These are phyloP conservation scores for Phialocephala sp. DNA, from an alignment of 2,329 filamentous ascomycete genomes.

Conservation along the genomic window DNA sequence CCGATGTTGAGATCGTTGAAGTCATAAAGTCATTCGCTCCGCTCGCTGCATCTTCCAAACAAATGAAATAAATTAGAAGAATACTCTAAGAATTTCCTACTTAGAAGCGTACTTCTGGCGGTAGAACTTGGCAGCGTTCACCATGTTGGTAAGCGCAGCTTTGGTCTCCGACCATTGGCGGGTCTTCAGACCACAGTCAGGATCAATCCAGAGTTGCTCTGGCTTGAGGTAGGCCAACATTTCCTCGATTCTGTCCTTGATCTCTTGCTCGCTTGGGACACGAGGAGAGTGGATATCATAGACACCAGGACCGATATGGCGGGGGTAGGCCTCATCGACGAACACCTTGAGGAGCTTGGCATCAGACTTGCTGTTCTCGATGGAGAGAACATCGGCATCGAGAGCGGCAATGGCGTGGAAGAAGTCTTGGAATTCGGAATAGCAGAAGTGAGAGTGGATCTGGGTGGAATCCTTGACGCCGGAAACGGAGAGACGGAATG, in stretches of 20 bases:
- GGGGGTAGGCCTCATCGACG: constrained; percentile 94
- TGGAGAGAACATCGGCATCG: constrained; percentile 96
- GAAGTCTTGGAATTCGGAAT: constrained; percentile 99
- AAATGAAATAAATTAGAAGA: constrained; percentile 25
- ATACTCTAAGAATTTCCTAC: constrained; percentile 22
- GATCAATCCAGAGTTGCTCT: constrained; percentile 99
- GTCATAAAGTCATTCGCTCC: constrained; percentile 30
- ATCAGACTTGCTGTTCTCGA: constrained; percentile 99
- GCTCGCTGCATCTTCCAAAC: constrained; percentile 24
- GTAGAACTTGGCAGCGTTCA: constrained; percentile 97
- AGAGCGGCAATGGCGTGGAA: constrained; percentile 99
- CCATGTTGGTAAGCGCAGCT: constrained; percentile 94
- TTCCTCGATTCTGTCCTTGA: constrained; percentile 96
- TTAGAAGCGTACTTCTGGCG: constrained; percentile 76
- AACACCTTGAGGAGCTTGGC: constrained; percentile 99
- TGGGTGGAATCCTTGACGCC: constrained; percentile 95
- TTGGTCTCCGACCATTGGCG: constrained; percentile 99
- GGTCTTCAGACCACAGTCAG: constrained; percentile 99
- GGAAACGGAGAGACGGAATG: constrained; percentile 93
- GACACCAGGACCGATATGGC: constrained; percentile 98
- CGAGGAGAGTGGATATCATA: constrained; percentile 99
- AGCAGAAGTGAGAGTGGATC: constrained; percentile 99
- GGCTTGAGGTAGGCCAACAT: constrained; percentile 98
- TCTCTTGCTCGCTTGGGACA: constrained; percentile 96
- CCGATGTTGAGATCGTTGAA: constrained; percentile 57